phyloP scores from a whole-genome alignment of 2,329 filamentous ascomycete genomes.

The Stagonosporopsis tanaceti region DNA sequence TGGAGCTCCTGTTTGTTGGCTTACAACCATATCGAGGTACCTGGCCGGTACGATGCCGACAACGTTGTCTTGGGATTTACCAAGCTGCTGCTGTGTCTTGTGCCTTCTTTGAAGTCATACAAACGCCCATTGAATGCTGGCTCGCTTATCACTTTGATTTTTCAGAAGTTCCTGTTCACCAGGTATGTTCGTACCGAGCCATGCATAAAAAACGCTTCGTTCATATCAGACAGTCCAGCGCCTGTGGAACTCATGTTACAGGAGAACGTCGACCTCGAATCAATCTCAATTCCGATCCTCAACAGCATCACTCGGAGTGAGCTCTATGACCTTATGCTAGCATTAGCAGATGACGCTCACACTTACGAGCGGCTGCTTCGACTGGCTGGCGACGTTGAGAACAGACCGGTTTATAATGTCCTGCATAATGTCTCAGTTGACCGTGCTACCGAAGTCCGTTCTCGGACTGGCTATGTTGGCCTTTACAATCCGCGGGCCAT shows the following conservation, averaged over 20 bases:
- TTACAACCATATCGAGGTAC: constrained; percentile 45
- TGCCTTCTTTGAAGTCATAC: constrained; percentile 51
- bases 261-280: background rate
- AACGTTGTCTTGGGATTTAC: constrained; percentile 51
- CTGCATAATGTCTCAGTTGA: constrained; percentile 66
- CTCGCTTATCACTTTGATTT: constrained; percentile 42
- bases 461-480: constrained; percentile 83
- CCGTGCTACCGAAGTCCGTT: constrained; percentile 72
- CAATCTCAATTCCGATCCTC: constrained; percentile 39
- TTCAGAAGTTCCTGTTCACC: constrained; percentile 48
- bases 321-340: constrained; percentile 48
- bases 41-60: constrained; percentile 48
- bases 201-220: background rate
- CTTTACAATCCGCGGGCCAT: constrained; percentile 94
- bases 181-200: constrained; percentile 22
- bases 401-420: constrained; percentile 60
- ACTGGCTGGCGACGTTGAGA: constrained; percentile 32
- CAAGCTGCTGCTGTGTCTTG: constrained; percentile 49
- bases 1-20: constrained; percentile 48
- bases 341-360: constrained; percentile 42
- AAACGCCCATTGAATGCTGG: constrained; percentile 48
- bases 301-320: constrained; percentile 47
- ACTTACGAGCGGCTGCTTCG: constrained; percentile 41
- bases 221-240: constrained; percentile 2
- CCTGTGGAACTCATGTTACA: background rate